Conservation (phyloP, 2,329 filamentous ascomycete species). For the Harringtonia aguacate region DNA sequence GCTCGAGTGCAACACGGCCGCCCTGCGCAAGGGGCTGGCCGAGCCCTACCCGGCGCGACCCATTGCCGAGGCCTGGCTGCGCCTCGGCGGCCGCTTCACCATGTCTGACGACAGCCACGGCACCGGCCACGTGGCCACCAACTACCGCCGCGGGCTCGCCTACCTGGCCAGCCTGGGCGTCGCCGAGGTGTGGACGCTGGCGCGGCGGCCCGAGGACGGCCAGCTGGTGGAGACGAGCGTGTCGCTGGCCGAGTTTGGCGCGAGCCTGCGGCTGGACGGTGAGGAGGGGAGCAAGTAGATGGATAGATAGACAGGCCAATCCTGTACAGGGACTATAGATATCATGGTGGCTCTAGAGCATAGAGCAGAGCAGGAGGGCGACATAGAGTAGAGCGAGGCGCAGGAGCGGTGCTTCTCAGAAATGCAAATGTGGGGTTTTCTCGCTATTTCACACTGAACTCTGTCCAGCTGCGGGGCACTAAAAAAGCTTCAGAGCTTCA, state of each 20-base stretch:
- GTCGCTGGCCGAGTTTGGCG: conserved; percentile 8
- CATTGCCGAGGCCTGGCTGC: conserved; percentile 69
- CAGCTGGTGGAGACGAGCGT: conserved; percentile 28
- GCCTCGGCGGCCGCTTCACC: conserved; percentile 69
- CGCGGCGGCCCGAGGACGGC: conserved; percentile 22
- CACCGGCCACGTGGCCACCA: conserved; percentile 74
- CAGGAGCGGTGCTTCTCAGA: no score
- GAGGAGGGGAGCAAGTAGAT: neutral
- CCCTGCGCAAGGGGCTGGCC: conserved; percentile 74
- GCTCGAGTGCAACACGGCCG: conserved; percentile 83
- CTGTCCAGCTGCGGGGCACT: no score
- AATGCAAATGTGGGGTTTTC: no score
- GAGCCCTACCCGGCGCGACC: conserved; percentile 79
- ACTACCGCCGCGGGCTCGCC: conserved; percentile 60
- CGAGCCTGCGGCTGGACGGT: conserved; percentile 6
- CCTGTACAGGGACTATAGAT: no score
- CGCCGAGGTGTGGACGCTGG: conserved; percentile 47
- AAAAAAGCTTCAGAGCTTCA: no score
- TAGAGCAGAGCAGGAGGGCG: no score
- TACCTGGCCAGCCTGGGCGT: conserved; percentile 62
- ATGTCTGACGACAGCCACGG: conserved; percentile 94
- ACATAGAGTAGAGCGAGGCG: no score
- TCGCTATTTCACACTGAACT: no score
- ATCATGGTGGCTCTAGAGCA: no score
- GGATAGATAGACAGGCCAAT: no score